phyloP scores from a whole-genome alignment of 768 basidiomycete species.

The Termitomyces sp. region DNA sequence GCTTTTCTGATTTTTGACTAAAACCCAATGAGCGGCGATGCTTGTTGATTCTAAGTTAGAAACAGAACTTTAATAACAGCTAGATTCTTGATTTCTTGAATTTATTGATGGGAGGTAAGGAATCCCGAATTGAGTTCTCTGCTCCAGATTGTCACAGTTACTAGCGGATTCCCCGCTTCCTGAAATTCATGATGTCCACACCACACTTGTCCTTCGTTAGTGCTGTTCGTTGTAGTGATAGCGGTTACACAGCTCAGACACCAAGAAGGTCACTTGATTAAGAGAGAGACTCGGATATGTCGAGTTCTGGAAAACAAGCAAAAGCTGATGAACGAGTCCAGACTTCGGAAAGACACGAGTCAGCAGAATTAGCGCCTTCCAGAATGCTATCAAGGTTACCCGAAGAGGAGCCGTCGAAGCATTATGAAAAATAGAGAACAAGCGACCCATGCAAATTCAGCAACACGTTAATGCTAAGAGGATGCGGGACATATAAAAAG shows the following conservation, averaged over 20 bases:
- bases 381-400: neutral
- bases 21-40: neutral
- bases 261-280: neutral
- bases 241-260: neutral
- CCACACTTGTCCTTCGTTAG: neutral
- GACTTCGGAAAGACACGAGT: neutral
- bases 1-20: neutral
- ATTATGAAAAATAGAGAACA: neutral
- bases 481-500: neutral
- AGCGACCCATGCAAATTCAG: neutral
- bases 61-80: neutral
- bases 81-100: neutral
- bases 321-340: neutral
- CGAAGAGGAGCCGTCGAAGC: neutral
- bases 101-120: neutral
- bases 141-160: neutral
- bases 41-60: neutral
- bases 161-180: neutral
- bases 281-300: neutral
- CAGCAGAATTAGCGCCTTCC: neutral
- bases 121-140: neutral
- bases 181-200: neutral
- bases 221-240: too few species aligned
- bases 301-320: neutral
- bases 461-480: neutral